Evolutionary conservation across 1,139 yeast species (phyloP).

Genomic region (Geotrichum carabidarum): DNA sequence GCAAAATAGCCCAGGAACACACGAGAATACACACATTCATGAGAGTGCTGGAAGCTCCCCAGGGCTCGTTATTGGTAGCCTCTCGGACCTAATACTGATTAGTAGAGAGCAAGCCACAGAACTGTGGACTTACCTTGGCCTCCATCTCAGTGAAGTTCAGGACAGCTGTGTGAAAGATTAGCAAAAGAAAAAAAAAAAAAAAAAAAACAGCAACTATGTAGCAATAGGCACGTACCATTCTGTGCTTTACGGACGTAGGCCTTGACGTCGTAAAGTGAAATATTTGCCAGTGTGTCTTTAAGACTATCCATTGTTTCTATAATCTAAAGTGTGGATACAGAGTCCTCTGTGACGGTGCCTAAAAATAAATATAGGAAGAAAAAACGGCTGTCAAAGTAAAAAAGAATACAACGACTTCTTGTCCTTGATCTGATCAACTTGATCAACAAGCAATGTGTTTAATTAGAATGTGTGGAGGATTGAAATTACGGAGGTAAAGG

Average conservation of each 20-base stretch:
- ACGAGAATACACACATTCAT: conserved; percentile 48
- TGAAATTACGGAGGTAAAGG: neutral
- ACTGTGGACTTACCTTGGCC: conserved; percentile 56
- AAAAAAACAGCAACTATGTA: conserved; percentile 2
- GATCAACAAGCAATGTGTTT: neutral
- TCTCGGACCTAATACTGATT: conserved; percentile 49
- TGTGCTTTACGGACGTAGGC: conserved; percentile 97
- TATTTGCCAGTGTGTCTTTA: conserved; percentile 70
- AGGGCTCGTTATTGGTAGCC: conserved; percentile 97
- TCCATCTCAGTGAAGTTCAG: conserved; percentile 94
- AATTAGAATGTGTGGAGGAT: neutral
- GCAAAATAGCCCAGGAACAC: neutral
- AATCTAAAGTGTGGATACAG: neutral
- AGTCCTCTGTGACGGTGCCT: neutral
- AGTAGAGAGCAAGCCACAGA: neutral
- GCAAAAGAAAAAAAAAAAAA: conserved; percentile 5
- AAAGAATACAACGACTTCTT: neutral
- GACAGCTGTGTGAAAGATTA: conserved; percentile 48
- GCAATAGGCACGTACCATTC: conserved; percentile 46
- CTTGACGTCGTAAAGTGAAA: conserved; percentile 89
- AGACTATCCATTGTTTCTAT: conserved; percentile 51
- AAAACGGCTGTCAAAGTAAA: neutral
- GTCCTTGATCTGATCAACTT: no score
- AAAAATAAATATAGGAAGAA: neutral
- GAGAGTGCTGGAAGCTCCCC: conserved; percentile 92